Evolutionary conservation across 2,329 filamentous ascomycete genomes (phyloP).

Genomic region (Xylaria sp.): DNA sequence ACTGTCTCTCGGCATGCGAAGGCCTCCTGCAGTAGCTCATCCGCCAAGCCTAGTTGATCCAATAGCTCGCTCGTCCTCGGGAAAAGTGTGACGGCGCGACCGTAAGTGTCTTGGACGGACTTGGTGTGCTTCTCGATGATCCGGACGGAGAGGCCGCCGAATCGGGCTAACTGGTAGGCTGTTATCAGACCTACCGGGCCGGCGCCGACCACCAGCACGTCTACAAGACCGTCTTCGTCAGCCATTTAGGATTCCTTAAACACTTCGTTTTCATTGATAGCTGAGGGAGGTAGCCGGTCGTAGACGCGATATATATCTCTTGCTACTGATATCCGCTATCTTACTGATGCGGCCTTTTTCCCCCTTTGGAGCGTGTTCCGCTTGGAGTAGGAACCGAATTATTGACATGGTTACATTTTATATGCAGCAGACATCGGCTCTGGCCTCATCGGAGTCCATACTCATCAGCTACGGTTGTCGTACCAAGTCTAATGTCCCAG

Average conservation of each 20-base stretch:
- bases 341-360: neutral
- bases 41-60: constrained; percentile 60
- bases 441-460: neutral
- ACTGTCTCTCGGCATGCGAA: constrained; percentile 62
- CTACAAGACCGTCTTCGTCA: constrained; percentile 30
- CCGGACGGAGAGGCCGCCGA: constrained; percentile 52
- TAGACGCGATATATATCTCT: neutral
- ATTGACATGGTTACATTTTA: neutral
- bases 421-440: neutral
- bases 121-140: constrained; percentile 62
- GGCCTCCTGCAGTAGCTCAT: constrained; percentile 61
- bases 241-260: constrained; percentile 26
- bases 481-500: neutral
- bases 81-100: constrained; percentile 64
- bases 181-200: constrained; percentile 57
- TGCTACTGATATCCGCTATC: neutral
- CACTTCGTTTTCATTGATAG: neutral
- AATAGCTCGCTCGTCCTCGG: constrained; percentile 62
- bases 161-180: constrained; percentile 57
- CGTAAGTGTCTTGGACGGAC: constrained; percentile 56
- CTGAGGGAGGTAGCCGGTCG: neutral
- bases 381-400: neutral
- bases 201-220: constrained; percentile 55
- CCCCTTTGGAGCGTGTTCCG: constrained; percentile 11
- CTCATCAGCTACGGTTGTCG: neutral